Evolutionary conservation across 495 filamentous ascomycete species (phyloP).

Genomic region (Tuber indicum): DNA sequence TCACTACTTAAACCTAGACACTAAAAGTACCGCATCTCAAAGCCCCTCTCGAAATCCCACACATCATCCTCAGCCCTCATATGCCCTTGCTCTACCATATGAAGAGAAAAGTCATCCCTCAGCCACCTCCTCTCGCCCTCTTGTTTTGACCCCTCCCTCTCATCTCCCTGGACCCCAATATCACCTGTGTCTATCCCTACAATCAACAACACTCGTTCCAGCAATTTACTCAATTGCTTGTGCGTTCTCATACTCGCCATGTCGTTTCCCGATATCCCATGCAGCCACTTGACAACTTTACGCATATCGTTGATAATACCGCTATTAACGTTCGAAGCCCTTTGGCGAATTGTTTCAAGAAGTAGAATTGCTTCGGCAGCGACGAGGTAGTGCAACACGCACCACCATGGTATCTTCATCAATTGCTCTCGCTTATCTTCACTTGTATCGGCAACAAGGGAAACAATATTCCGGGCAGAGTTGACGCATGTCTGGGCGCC

Average conservation of each 20-base stretch:
- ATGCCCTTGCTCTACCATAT: not conserved
- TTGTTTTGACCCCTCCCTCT: not conserved
- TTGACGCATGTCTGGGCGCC: constrained; percentile 16
- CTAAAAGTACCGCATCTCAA: not conserved
- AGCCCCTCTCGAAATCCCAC: not conserved
- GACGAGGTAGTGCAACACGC: constrained; percentile 56
- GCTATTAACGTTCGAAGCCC: not conserved
- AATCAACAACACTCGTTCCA: not conserved
- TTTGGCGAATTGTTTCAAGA: constrained; percentile 47
- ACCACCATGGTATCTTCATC: constrained; percentile 53
- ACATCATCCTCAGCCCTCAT: not conserved
- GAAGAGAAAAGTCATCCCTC: not conserved
- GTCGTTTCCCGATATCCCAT: not conserved
- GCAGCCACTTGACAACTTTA: not conserved
- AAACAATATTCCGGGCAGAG: constrained; percentile 22
- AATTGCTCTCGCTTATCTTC: constrained; percentile 7
- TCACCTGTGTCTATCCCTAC: not conserved
- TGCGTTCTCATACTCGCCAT: not conserved
- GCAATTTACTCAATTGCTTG: not conserved
- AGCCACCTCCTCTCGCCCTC: not conserved
- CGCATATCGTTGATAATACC: not conserved
- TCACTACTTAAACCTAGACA: not conserved
- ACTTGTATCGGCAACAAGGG: constrained; percentile 16
- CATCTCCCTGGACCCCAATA: not conserved
- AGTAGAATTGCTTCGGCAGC: constrained; percentile 55